Evolutionary conservation across 177 flowering plant genomes (phyloP).

Genomic region (Vitis hybrid): DNA sequence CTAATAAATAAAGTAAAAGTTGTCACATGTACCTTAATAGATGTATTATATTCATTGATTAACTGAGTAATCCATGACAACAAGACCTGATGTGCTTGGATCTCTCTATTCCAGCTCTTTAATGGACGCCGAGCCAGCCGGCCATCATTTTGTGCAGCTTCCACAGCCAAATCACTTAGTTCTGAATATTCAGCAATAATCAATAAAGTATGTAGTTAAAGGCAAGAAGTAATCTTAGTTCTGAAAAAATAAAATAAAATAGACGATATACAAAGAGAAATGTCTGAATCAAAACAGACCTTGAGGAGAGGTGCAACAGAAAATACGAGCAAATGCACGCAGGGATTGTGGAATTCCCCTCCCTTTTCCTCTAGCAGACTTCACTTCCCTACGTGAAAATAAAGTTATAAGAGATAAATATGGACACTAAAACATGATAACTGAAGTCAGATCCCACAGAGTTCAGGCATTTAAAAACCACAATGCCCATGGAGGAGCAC

Average conservation of each 20-base stretch:
- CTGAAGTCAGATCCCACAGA: no score
- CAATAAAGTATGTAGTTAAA: constrained; percentile 5
- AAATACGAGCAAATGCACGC: constrained; percentile 79
- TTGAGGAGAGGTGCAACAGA: constrained; percentile 48
- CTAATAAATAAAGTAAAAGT: no score
- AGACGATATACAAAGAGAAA: background rate
- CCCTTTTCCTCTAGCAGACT: constrained; percentile 58
- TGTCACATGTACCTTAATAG: no score
- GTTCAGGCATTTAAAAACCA: no score
- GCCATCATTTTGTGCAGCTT: constrained; percentile 74
- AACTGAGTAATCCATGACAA: constrained; percentile 32
- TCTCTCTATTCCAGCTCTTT: constrained; percentile 41
- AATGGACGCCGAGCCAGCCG: constrained; percentile 77
- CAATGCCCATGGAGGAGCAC: no score
- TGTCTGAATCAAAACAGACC: constrained; percentile 32
- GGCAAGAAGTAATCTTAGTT: background rate
- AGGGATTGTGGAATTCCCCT: constrained; percentile 89
- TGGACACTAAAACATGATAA: background rate
- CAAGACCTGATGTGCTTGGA: constrained; percentile 63
- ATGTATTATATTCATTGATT: constrained; percentile 40
- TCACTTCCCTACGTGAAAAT: constrained; percentile 61
- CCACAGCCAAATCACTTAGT: constrained; percentile 46
- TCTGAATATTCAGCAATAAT: constrained; percentile 38
- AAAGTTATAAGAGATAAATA: constrained; percentile 3
- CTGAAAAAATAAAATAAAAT: background rate